Base-by-base conservation (phyloP, 2,329 filamentous ascomycete species). In the Botrytis tulipae region DNA sequence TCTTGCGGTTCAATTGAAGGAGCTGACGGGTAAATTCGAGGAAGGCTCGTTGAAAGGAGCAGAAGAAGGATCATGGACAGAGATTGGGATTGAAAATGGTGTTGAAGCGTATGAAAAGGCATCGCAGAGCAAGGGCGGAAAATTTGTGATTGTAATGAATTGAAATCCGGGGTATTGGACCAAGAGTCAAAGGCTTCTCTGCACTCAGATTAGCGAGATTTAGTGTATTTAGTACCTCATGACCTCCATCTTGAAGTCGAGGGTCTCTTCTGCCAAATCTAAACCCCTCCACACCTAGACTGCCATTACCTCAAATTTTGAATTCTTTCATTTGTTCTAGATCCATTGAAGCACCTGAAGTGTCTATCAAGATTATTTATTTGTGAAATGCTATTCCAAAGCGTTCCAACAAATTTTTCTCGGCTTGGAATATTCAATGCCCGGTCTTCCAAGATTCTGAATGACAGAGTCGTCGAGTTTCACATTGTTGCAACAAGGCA, bases 1-100 rank as follows among this genome's bases (percentile, higher is more conserved):
- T n/a, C 73, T 76, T 67, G 78, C 75, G 2, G 40, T 22, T 25
- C 72, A 75, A 65, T 59, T 79, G 66, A 85, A 89, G 73, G 86
- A 86, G 87, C 90, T 91, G 79, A 73, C 68, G 1, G 25, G 66
- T 14, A 62, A 71, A 37, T 79, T 79, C 69, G 77, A 80, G 25
- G 46, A 62, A 0, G 76, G 75, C 0, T 37, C 44, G 3, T 69
- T 79, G 67, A 73, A 74, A 35, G 70, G 71, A 37, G 54, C 72
- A 18, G 62, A 48, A 29, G 72, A 73, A 14, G 75, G 74, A 10
- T 72, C 73, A 16, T 80, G 77, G 77, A 76, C 57, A 25, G 65
- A 76, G 44, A 66, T 77, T 8, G 70, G 73, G 70, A 44, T 80
- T 44, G 75, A 78, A 20, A 73, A 78, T 74, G 77, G 60, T 10